Conservation (phyloP, 2,329 filamentous ascomycete species). For the Scedosporium minutisporum region DNA sequence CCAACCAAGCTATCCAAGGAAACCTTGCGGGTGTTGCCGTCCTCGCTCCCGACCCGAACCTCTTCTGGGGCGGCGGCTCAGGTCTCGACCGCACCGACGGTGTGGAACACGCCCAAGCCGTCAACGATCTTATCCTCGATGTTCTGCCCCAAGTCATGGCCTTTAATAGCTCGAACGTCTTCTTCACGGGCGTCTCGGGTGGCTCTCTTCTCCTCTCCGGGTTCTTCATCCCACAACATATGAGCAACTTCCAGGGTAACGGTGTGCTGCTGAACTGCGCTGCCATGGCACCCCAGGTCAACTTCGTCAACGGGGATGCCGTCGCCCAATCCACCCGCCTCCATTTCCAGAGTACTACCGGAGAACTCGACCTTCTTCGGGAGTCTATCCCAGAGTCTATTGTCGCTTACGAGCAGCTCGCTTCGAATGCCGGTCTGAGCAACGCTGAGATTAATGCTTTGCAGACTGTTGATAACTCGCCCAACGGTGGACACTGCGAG, state of each 20-base stretch:
- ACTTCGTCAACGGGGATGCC: constrained; percentile 29
- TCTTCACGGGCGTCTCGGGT: constrained; percentile 49
- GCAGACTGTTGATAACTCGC: constrained; percentile 48
- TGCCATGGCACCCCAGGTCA: constrained; percentile 41
- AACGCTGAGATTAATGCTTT: constrained; percentile 34
- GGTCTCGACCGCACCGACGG: constrained; percentile 45
- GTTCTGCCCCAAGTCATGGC: constrained; percentile 42
- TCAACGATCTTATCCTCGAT: constrained; percentile 44
- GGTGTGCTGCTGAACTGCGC: constrained; percentile 49
- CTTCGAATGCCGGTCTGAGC: constrained; percentile 30
- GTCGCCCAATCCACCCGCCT: constrained; percentile 37
- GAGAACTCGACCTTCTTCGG: constrained; percentile 40
- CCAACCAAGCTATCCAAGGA: constrained; percentile 41
- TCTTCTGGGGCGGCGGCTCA: constrained; percentile 47
- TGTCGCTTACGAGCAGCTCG: constrained; percentile 39
- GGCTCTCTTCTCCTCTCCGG: constrained; percentile 43
- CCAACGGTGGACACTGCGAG: constrained; percentile 46
- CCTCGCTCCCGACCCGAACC: constrained; percentile 42
- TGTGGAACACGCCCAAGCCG: constrained; percentile 44
- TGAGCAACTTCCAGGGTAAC: constrained; percentile 36
- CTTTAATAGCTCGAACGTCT: constrained; percentile 41
- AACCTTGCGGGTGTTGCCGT: constrained; percentile 43
- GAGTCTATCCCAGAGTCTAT: constrained; percentile 39
- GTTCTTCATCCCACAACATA: constrained; percentile 48
- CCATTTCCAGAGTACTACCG: constrained; percentile 46